Evolutionary conservation across 2,329 filamentous ascomycete genomes (phyloP).

Genomic region (Penicillium sp.): DNA sequence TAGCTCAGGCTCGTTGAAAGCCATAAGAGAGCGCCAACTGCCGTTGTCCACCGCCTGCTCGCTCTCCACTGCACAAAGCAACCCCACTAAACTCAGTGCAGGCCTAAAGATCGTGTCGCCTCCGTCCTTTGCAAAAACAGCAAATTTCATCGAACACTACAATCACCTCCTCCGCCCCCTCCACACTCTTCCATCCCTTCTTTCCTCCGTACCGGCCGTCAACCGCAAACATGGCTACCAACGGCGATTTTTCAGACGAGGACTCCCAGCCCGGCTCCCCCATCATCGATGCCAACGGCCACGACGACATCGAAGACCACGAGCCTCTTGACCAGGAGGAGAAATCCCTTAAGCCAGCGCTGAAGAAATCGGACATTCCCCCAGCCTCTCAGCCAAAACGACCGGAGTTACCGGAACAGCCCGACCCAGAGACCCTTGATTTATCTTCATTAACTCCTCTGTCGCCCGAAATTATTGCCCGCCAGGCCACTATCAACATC

Average conservation of each 20-base stretch:
- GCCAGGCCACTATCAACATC: constrained; percentile 99
- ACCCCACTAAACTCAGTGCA: constrained; percentile 33
- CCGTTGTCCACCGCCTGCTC: constrained; percentile 36
- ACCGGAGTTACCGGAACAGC: constrained; percentile 82
- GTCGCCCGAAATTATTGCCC: constrained; percentile 94
- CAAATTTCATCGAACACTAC: constrained; percentile 43
- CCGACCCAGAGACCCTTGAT: constrained; percentile 87
- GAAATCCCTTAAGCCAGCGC: constrained; percentile 77
- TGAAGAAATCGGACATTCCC: constrained; percentile 72
- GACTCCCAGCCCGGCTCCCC: constrained; percentile 62
- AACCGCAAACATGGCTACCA: constrained; percentile 58
- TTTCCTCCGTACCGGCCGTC: constrained; percentile 12
- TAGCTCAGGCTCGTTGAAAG: not conserved
- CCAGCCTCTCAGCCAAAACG: constrained; percentile 63
- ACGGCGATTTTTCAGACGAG: constrained; percentile 60
- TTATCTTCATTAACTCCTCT: constrained; percentile 79
- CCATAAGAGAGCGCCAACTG: constrained; percentile 10
- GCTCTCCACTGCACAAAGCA: constrained; percentile 45
- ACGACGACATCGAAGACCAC: constrained; percentile 76
- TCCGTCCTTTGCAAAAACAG: constrained; percentile 29
- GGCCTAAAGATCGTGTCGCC: constrained; percentile 40
- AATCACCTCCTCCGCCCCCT: constrained; percentile 25
- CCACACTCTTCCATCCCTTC: constrained; percentile 14
- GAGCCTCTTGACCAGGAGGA: constrained; percentile 68
- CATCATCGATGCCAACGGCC: constrained; percentile 57